Evolutionary conservation across 2,329 filamentous ascomycete species (phyloP), one percentile per base, ranked within the genome.

Genomic region (Ophiostoma tasmaniense): DNA sequence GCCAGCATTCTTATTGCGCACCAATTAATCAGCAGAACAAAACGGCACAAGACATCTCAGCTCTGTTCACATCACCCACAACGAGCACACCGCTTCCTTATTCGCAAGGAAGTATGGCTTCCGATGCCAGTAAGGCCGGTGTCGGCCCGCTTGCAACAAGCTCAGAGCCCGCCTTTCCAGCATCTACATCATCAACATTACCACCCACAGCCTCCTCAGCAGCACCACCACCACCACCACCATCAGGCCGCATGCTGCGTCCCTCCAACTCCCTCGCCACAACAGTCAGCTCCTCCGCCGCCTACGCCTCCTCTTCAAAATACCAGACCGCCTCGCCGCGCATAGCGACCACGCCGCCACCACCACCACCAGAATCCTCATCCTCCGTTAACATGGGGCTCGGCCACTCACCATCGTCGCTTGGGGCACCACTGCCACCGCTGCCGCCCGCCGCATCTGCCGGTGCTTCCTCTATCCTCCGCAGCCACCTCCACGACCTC

Each of bases 321-420:
- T 35, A 65, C 17, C n/a, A 50, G 6, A 28, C 55, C 2, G 66
- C 66, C 30, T n/a, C 64, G 8, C 37, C 67, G 7, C 52, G 69
- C 39, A 72, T 66, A 69, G 66, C 72, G 13, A 69, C 71, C 42
- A 72, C 70, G 11, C 70, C 70, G 64, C 70, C 68, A 1, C 69
- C 71, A 2, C 64, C 67, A 14, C 33, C 69, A 66, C 33, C 45
- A 45, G 42, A 45, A 65, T 42, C 14, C 61, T 50, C 39, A 66
- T 42, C 61, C 33, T 35, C 62, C 59, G 59, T 65, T 59, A 66
- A n/a, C 62, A 52, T 22, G 64, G 62, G 25, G 37, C 30, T 42
- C 37, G 45, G 30, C 55, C 65, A 37, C 65, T 61, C 65, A 52
- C 64, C 30, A 42, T 67, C 22, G 42, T n/a, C n/a, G n/a, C n/a